Conservation (phyloP, 148 eudicot genomes). For the Persicaria maculosa region DNA sequence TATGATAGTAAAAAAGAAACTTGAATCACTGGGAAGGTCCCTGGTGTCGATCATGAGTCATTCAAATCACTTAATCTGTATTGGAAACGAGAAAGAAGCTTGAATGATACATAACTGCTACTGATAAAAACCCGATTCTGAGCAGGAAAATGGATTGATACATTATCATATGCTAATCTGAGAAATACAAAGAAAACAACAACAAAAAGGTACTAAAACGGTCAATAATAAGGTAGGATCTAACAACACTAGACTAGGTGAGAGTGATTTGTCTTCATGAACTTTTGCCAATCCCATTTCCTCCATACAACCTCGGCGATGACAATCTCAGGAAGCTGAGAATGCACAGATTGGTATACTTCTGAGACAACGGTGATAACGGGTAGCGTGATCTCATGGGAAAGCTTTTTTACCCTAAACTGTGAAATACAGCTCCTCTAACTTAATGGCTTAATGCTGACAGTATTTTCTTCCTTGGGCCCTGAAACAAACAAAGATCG, state of each 20-base stretch:
- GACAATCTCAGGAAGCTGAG: not conserved
- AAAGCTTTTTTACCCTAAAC: not conserved
- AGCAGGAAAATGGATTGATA: not conserved
- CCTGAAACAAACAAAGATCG: conserved; percentile 30
- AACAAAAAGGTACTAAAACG: not conserved
- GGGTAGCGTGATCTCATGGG: not conserved
- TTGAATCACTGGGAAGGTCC: no score
- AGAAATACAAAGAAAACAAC: no score
- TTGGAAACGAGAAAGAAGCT: no score
- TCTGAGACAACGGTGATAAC: not conserved
- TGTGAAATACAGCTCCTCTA: not conserved
- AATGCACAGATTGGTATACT: not conserved
- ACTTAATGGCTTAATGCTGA: not conserved
- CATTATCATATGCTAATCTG: no score
- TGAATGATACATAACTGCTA: not conserved
- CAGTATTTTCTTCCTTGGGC: conserved; percentile 83
- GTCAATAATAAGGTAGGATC: not conserved
- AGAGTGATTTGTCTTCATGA: not conserved
- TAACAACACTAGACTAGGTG: not conserved
- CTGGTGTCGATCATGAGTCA: no score
- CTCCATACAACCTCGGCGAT: not conserved
- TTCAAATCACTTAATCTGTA: no score
- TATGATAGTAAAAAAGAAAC: no score
- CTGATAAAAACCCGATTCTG: not conserved
- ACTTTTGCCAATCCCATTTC: not conserved